Percentiles rank a stretch among this genome's conserved stretches.
Conservation (phyloP, 2,329 filamentous ascomycete genomes). For the Nemania sp. region DNA sequence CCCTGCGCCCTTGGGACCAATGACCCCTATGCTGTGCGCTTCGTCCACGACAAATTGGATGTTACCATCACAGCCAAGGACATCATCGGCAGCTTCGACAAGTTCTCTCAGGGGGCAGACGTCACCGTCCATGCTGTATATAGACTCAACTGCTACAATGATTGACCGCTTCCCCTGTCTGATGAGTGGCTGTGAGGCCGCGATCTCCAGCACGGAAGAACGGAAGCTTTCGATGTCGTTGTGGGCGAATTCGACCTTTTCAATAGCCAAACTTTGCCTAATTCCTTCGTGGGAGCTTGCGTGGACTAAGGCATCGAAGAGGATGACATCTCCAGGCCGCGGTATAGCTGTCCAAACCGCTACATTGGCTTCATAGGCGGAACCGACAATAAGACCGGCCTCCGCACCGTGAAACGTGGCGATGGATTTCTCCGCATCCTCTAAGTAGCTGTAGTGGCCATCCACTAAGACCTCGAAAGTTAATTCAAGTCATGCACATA, state of each 20-base stretch:
- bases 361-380: constrained; percentile 57
- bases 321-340: constrained; percentile 56
- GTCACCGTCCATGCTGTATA: constrained; percentile 11
- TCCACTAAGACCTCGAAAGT: constrained; percentile 45
- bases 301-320: constrained; percentile 69
- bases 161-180: background rate
- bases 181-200: background rate
- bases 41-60: constrained; percentile 59
- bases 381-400: constrained; percentile 62
- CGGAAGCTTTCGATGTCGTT: constrained; percentile 39
- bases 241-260: constrained; percentile 50
- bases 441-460: constrained; percentile 64
- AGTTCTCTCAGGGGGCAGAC: constrained; percentile 32
- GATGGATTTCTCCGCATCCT: constrained; percentile 58
- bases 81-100: constrained; percentile 41
- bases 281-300: constrained; percentile 69
- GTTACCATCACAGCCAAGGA: constrained; percentile 39
- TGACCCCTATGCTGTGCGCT: constrained; percentile 55
- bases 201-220: background rate
- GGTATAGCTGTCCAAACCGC: constrained; percentile 55
- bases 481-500: too few relatives aligned
- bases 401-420: constrained; percentile 63
- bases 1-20: constrained; percentile 52
- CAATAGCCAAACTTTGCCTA: constrained; percentile 54
- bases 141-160: background rate